These are phyloP conservation scores for Trypanosoma rangeli DNA, from an alignment of 208 protist species.

Conservation along the genomic window DNA sequence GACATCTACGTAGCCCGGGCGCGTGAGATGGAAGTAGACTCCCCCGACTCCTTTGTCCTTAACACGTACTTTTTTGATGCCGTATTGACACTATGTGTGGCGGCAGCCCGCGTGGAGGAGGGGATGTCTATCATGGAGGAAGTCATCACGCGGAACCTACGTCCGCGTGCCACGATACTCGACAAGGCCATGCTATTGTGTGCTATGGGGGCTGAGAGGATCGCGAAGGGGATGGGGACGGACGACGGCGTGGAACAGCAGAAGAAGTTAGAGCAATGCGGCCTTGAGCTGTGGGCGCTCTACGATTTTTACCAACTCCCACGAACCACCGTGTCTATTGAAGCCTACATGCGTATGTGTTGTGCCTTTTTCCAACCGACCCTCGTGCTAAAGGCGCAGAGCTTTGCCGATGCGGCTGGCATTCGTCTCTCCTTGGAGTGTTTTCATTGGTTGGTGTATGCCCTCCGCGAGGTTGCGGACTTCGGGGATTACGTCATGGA, in stretches of 20 bases:
- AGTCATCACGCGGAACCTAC: conserved; percentile 68
- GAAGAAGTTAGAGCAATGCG: conserved; percentile 34
- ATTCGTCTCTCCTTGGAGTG: conserved; percentile 66
- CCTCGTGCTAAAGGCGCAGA: conserved; percentile 66
- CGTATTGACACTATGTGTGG: conserved; percentile 75
- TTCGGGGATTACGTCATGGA: conserved; percentile 83
- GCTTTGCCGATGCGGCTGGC: conserved; percentile 55
- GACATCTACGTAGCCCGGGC: conserved; percentile 69
- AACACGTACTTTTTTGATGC: conserved; percentile 84
- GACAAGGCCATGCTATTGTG: conserved; percentile 69
- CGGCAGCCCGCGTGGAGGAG: conserved; percentile 48
- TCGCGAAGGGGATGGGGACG: conserved; percentile 10
- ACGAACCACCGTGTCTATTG: conserved; percentile 52
- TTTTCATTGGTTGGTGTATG: conserved; percentile 81
- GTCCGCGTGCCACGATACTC: conserved; percentile 69
- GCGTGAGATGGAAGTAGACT: conserved; percentile 62
- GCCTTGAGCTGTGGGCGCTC: conserved; percentile 81
- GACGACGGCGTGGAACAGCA: background rate
- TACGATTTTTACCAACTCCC: conserved; percentile 86
- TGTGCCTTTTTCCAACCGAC: conserved; percentile 47
- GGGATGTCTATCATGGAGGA: conserved; percentile 67
- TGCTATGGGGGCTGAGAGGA: conserved; percentile 55
- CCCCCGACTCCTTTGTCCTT: conserved; percentile 46
- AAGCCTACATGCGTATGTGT: conserved; percentile 80
- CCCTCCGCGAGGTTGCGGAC: conserved; percentile 58